Conservation (phyloP, 2,329 filamentous ascomycete species). For the Fulvia fulva region DNA sequence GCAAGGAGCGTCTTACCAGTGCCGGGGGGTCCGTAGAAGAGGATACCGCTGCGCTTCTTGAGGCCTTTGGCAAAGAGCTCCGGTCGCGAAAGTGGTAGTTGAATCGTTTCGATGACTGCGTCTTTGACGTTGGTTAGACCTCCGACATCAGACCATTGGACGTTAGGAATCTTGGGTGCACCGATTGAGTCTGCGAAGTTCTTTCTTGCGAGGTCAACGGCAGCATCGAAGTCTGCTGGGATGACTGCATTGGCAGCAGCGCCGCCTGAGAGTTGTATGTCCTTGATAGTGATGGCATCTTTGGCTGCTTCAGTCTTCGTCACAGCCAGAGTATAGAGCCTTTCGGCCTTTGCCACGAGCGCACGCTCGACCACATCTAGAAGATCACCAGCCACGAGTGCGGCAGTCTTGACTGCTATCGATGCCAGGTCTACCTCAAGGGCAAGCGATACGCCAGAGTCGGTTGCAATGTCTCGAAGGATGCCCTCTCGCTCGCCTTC, state of each 20-base stretch:
- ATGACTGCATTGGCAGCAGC: constrained; percentile 72
- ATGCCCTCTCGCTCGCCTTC: constrained; percentile 90
- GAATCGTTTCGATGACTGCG: constrained; percentile 94
- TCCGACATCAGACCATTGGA: constrained; percentile 93
- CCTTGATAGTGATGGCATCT: constrained; percentile 56
- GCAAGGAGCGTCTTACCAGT: constrained; percentile 90
- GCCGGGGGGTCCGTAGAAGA: constrained; percentile 88
- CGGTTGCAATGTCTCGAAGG: constrained; percentile 70
- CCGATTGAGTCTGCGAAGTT: constrained; percentile 98
- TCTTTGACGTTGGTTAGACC: constrained; percentile 92
- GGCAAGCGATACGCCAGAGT: constrained; percentile 71
- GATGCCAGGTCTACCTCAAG: constrained; percentile 77
- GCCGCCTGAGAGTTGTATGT: constrained; percentile 86
- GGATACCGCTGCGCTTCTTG: constrained; percentile 92
- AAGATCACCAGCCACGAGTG: constrained; percentile 83
- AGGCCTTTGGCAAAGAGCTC: constrained; percentile 95
- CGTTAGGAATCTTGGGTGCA: constrained; percentile 95
- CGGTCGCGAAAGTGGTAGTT: constrained; percentile 82
- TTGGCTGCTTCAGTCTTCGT: constrained; percentile 36
- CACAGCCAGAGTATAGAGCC: constrained; percentile 68
- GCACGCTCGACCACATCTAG: constrained; percentile 93
- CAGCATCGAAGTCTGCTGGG: constrained; percentile 81
- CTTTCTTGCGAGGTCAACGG: constrained; percentile 91
- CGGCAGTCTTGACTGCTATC: constrained; percentile 91
- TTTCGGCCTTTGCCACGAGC: constrained; percentile 67